Evolutionary conservation across 2,329 filamentous ascomycete species (phyloP).

Genomic region (Chaetomium sp.): DNA sequence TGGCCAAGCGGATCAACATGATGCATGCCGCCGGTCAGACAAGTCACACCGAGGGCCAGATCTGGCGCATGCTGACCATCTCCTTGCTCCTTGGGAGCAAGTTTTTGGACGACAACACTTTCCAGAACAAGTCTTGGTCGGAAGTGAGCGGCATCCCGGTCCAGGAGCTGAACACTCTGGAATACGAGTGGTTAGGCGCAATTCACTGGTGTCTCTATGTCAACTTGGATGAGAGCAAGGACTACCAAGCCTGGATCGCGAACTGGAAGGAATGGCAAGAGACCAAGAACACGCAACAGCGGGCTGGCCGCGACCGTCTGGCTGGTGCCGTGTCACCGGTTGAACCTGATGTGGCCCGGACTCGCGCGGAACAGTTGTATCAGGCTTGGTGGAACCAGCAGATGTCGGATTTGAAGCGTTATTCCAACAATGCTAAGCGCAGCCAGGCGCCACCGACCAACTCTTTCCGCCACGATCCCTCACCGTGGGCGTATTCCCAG

Average conservation of each 20-base stretch:
- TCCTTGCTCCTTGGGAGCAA: slow-evolving; percentile 85
- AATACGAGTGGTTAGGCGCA: slow-evolving; percentile 78
- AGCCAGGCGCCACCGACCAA: slow-evolving; percentile 24
- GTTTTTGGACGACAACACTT: slow-evolving; percentile 94
- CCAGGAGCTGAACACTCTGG: slow-evolving; percentile 73
- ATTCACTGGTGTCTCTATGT: slow-evolving; percentile 84
- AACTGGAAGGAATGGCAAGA: slow-evolving; percentile 54
- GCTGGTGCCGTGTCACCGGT: slow-evolving; percentile 43
- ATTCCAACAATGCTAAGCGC: slow-evolving; percentile 36
- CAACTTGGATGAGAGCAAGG: slow-evolving; percentile 71
- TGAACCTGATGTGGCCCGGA: slow-evolving; percentile 34
- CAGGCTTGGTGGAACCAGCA: slow-evolving; percentile 48
- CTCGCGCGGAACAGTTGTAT: slow-evolving; percentile 33
- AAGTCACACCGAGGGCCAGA: slow-evolving; percentile 58
- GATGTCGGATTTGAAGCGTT: slow-evolving; percentile 46
- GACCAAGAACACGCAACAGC: slow-evolving; percentile 47
- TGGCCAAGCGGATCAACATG: slow-evolving; percentile 75
- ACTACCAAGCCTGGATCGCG: slow-evolving; percentile 56
- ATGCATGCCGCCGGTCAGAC: slow-evolving; percentile 53
- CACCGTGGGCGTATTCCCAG: slow-evolving; percentile 37
- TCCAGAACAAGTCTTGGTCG: slow-evolving; percentile 94
- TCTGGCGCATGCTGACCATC: slow-evolving; percentile 83
- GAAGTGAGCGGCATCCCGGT: slow-evolving; percentile 89
- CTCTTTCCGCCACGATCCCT: slow-evolving; percentile 41
- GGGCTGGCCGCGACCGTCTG: slow-evolving; percentile 45